Base-by-base conservation (phyloP, 2,329 filamentous ascomycete genomes). In the Cercospora citrullina region DNA sequence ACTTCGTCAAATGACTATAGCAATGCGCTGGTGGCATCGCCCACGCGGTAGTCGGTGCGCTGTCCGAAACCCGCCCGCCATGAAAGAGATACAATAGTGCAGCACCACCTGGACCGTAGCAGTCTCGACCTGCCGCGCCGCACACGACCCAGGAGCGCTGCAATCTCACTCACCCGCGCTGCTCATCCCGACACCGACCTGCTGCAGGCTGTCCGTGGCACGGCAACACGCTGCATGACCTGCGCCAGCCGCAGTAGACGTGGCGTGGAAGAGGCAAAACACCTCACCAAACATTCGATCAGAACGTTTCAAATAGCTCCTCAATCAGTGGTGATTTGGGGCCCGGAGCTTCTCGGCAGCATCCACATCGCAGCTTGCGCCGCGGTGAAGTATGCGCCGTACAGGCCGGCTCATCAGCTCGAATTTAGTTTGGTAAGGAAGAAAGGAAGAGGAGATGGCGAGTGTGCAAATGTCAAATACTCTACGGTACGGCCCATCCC, bases 401-500 rank as follows among this genome's bases (percentile, higher is more conserved):
- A 81, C 78, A 85, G 85, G 86, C 87, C 65, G 83, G 84, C 89
- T 91, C 90, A 86, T 93, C 90, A 90, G 84, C 79, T 87, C 89
- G 90, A 89, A 87, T 87, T 87, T 92, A 92, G 90, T 92, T 92
- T 88, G 86, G 80, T 87, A 81, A 84, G 86, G 82, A 79, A 81
- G 81, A 83, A 80, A 73, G 75, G 79, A 70, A 76, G 45, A 36
- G 67, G 68, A 69, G 31, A 33, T 16, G 51, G 30, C 39, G 66
- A 55, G 59, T 28, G 63, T 51, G 55, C 55, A 5, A 59, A 23
- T 30, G 53, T 59, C 28, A 59, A 59, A 36, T 59, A 59, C 55
- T 10, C 1, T 3, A 4, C 48, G 48, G 28, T 6, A n/a, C 55
- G 31, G 55, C 55, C 28, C 16, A 21, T 18, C 48, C 55, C 55